These are phyloP conservation scores for Byssoonygena ceratinophila DNA, from an alignment of 2,329 filamentous ascomycete genomes.

Conservation along the genomic window DNA sequence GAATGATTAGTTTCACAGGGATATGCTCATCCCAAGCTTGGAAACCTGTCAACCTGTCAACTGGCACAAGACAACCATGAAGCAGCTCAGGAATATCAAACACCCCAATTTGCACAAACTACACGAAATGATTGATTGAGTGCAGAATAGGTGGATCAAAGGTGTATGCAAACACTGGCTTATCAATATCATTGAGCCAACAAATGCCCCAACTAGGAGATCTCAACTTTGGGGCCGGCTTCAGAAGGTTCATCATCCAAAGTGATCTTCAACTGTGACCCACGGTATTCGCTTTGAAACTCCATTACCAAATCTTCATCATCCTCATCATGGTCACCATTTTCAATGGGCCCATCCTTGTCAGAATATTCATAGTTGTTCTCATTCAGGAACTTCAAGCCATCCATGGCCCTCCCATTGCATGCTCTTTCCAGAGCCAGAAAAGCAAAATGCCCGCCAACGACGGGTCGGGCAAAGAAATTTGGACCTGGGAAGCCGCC, in stretches of 20 bases:
- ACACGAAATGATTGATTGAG: too few relatives aligned
- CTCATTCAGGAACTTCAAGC: constrained; percentile 39
- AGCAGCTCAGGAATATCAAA: too few relatives aligned
- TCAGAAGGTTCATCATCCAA: constrained; percentile 2
- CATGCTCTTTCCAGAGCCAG: constrained; percentile 72
- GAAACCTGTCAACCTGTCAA: too few relatives aligned
- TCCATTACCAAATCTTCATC: constrained; percentile 3
- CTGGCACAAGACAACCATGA: too few relatives aligned
- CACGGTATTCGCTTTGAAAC: not conserved
- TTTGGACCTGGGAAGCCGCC: constrained; percentile 63
- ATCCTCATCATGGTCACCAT: constrained; percentile 1
- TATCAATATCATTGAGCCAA: not conserved
- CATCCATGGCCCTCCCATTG: constrained; percentile 54
- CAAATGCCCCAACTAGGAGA: not conserved
- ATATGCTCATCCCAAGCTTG: too few relatives aligned
- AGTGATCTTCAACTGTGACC: constrained; percentile 10
- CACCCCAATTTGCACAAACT: too few relatives aligned
- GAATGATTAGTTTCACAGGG: too few relatives aligned
- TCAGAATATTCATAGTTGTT: constrained; percentile 18
- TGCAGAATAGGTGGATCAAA: too few relatives aligned
- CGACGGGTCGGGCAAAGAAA: constrained; percentile 74
- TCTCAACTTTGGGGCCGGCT: not conserved
- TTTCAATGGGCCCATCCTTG: not conserved
- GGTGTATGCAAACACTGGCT: too few relatives aligned
- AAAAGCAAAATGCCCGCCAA: constrained; percentile 78